Conservation (phyloP, 495 filamentous ascomycete genomes). For the Barbatosphaeria neglecta region DNA sequence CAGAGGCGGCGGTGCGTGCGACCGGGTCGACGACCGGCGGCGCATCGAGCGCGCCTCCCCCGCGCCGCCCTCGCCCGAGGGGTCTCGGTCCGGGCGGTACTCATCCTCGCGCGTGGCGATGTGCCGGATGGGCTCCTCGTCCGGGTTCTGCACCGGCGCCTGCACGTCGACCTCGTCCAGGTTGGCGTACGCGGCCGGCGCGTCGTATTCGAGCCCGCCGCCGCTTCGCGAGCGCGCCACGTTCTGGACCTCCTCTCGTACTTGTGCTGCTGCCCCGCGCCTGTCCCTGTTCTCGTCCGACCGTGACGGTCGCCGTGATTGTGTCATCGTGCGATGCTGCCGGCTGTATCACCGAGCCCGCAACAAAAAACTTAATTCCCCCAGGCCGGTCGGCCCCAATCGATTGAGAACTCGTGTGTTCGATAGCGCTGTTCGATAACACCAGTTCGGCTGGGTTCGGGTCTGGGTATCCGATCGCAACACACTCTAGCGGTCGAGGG, state of each 20-base stretch:
- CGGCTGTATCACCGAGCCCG: no score
- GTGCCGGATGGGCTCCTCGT: conserved; percentile 20
- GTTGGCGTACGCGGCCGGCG: conserved; percentile 36
- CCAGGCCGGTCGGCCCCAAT: no score
- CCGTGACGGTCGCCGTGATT: neutral
- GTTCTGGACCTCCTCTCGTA: no score
- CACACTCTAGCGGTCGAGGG: no score
- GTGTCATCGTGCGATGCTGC: no score
- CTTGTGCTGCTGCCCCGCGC: no score
- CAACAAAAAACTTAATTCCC: no score
- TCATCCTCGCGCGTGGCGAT: conserved; percentile 15
- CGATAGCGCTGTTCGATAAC: no score
- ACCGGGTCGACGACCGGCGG: neutral
- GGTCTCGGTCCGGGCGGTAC: conserved; percentile 3
- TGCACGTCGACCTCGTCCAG: conserved; percentile 34
- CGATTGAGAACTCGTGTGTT: no score
- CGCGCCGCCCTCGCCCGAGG: neutral
- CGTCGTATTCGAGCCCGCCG: conserved; percentile 20
- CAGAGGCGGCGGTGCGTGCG: neutral
- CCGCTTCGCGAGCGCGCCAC: neutral
- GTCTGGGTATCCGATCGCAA: no score
- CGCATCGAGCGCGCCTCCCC: neutral
- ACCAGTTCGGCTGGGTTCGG: no score
- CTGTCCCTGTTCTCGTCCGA: no score
- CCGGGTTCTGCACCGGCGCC: conserved; percentile 33